Evolutionary conservation across 2,329 filamentous ascomycete genomes (phyloP), one percentile per base, ranked within the genome.

Genomic region (Dactylellina leptospora): DNA sequence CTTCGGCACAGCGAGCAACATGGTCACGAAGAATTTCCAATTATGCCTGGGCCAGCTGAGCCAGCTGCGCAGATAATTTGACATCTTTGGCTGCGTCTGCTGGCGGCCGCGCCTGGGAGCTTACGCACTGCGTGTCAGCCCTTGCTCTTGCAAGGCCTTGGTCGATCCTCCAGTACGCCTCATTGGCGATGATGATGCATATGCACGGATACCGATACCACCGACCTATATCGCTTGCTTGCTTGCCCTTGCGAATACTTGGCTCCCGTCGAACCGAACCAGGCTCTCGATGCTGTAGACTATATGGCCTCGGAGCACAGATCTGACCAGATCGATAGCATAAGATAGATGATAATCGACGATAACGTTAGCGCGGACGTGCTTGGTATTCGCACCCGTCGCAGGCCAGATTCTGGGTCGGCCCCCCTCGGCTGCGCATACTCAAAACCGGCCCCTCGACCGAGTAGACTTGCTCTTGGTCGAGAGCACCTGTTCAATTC

Each of bases 381-480:
- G 28, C 28, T 36, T 36, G 51, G 51, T 44, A 55, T 47, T 13
- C 44, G 3, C 13, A 66, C 27, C 51, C 61, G 42, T 16, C 13
- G 18, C n/a, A 6, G 30, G 18, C 51, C 48, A 47, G 30, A 53
- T 53, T 30, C n/a, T 48, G n/a, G 40, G 30, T 18, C 16, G 40
- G 4, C n/a, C 40, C 30, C 11, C 33, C 13, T 72, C 68, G 68
- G 68, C 68, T 72, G 59, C 59, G 40, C 59, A 5, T 72, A 22
- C 68, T 51, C 59, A 11, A 25, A 47, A 18, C 20, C 16, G 4
- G 20, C 2, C 23, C 44, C 20, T 2, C 16, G 27, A 13, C 28
- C 64, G 64, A 71, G 42, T 71, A 55, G 56, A 71, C 64, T 18
- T 71, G 42, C 64, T 71, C 45, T 9, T n/a, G 23, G 36, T 28